Conservation (phyloP, 495 filamentous ascomycete species). For the Aspergillus affinis region DNA sequence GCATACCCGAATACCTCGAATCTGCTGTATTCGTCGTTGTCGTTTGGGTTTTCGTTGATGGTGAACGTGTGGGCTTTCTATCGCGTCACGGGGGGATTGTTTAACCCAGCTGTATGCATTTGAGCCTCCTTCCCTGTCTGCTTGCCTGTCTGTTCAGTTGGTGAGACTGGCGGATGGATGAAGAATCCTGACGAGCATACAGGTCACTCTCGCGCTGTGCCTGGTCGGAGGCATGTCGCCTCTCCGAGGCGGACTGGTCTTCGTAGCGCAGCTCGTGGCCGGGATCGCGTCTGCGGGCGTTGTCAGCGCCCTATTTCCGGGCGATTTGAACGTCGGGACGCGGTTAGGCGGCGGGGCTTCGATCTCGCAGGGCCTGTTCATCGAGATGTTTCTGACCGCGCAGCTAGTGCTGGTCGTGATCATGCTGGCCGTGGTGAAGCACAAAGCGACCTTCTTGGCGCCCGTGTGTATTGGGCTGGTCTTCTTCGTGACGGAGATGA, state of each 20-base stretch:
- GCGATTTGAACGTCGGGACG: constrained; percentile 59
- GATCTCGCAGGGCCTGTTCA: constrained; percentile 67
- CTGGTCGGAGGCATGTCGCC: constrained; percentile 56
- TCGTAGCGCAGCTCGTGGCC: constrained; percentile 55
- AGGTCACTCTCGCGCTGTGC: constrained; percentile 60
- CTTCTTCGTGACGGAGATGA: constrained; percentile 68
- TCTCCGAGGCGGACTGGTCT: constrained; percentile 49
- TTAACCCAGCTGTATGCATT: constrained; percentile 69
- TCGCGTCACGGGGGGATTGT: constrained; percentile 74
- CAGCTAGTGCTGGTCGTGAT: constrained; percentile 77
- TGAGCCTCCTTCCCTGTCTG: too few relatives aligned
- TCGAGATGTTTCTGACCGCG: constrained; percentile 79
- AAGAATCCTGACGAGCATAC: constrained; percentile 5
- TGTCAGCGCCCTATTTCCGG: constrained; percentile 62
- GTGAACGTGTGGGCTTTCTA: constrained; percentile 89
- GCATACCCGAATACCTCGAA: constrained; percentile 40
- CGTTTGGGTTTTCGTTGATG: constrained; percentile 72
- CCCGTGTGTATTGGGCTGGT: constrained; percentile 75
- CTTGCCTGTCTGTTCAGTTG: too few relatives aligned
- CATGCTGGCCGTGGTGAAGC: constrained; percentile 82
- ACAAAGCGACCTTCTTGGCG: constrained; percentile 74
- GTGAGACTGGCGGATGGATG: background rate
- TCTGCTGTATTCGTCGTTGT: constrained; percentile 68
- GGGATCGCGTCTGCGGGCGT: constrained; percentile 63
- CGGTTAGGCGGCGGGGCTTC: constrained; percentile 56